Conservation (phyloP, 2,329 filamentous ascomycete species). For the Fonsecaea pedrosoi region DNA sequence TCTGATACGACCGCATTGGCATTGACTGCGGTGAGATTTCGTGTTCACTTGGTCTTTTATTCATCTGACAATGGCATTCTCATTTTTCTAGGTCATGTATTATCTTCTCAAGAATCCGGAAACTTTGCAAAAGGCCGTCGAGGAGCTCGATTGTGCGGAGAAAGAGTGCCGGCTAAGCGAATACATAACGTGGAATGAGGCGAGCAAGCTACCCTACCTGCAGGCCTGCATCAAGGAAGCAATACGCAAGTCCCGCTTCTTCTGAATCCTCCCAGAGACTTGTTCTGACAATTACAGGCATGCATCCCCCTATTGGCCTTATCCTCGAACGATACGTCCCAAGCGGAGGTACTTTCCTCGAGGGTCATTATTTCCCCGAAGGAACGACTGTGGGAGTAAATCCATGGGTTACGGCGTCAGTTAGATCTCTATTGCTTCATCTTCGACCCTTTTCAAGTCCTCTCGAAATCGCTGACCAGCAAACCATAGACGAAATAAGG, state of each 20-base stretch:
- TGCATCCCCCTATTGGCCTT: conserved; percentile 41
- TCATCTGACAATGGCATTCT: not conserved
- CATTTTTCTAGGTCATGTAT: conserved; percentile 39
- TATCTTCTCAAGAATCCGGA: conserved; percentile 56
- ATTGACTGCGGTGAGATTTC: conserved; percentile 26
- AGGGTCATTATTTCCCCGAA: conserved; percentile 31
- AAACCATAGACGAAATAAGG: conserved; percentile 40
- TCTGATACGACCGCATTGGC: conserved; percentile 36
- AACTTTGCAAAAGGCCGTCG: conserved; percentile 24
- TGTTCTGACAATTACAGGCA: conserved; percentile 20
- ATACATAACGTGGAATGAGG: conserved; percentile 29
- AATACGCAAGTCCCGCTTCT: conserved; percentile 25
- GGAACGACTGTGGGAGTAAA: conserved; percentile 38
- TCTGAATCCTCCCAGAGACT: not conserved
- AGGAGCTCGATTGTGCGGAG: conserved; percentile 32
- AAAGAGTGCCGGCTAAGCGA: conserved; percentile 25
- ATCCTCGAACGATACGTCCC: conserved; percentile 42
- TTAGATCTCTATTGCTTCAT: not conserved
- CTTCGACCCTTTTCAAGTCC: not conserved
- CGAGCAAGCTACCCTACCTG: conserved; percentile 32
- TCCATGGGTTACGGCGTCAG: conserved; percentile 32
- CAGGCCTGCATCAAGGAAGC: conserved; percentile 37
- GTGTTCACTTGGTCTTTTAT: no score
- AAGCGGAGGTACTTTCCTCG: conserved; percentile 28
- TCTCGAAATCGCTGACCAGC: not conserved